A percentile compares a stretch with the other conserved stretches of the same genome.
Evolutionary conservation across 1,284 basidiomycete species (phyloP).

Genomic region (Sanghuangporus sanghuang): DNA sequence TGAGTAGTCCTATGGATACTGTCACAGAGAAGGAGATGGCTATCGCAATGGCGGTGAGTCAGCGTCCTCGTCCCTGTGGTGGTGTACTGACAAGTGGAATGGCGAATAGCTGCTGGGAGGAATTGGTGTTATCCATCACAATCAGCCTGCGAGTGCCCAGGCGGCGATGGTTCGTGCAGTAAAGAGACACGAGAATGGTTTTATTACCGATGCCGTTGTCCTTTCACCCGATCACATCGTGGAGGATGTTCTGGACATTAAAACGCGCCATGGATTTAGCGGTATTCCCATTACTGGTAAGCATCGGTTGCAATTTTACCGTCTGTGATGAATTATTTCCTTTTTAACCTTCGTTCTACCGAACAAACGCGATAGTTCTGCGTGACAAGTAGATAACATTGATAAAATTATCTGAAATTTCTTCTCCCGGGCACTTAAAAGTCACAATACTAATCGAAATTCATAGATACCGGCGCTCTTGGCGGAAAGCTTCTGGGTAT

Average conservation of each 20-base stretch:
- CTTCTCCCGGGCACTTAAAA: conserved; percentile 2
- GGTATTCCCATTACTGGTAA: conserved; percentile 97
- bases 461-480: conserved; percentile 76
- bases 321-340: conserved; percentile 29
- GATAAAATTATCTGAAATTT: conserved; percentile 15
- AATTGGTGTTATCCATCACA: conserved; percentile 99
- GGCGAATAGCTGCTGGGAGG: conserved; percentile 79
- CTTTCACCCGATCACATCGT: conserved; percentile 76
- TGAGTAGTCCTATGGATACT: conserved; percentile 99
- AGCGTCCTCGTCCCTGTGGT: conserved; percentile 8
- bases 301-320: conserved; percentile 25
- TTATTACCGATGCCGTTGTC: conserved; percentile 93
- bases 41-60: conserved; percentile 83
- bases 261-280: conserved; percentile 89
- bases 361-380: conserved; percentile 42
- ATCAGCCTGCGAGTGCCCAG: conserved; percentile 84
- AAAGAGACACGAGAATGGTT: conserved; percentile 98
- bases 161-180: conserved; percentile 97
- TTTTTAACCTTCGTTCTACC: conserved; percentile 59
- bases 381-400: conserved; percentile 17
- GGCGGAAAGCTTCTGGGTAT: conserved; percentile 95
- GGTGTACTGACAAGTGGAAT: conserved; percentile 19
- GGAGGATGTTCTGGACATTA: conserved; percentile 91
- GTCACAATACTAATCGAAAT: conserved; percentile 18
- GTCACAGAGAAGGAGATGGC: conserved; percentile 98